phyloP scores from a whole-genome alignment of 805 yeast genomes.

The Candida hungchunana region DNA sequence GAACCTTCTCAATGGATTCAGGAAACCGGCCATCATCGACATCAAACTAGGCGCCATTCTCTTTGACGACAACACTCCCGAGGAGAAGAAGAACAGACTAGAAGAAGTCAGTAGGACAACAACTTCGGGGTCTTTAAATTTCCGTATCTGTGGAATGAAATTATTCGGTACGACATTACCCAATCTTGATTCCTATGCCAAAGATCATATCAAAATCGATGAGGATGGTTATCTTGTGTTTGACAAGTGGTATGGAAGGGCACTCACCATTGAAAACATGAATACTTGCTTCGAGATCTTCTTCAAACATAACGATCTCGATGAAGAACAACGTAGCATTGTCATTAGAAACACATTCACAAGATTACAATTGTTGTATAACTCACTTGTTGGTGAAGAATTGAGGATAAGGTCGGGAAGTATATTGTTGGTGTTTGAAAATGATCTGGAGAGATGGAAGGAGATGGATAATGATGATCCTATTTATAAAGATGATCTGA shows the following conservation, averaged over 20 bases:
- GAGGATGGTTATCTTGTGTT: slow-evolving; percentile 44
- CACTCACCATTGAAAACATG: slow-evolving; percentile 41
- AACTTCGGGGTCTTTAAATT: slow-evolving; percentile 73
- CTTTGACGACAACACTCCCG: slow-evolving; percentile 56
- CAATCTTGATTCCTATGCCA: slow-evolving; percentile 10
- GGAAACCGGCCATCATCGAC: slow-evolving; percentile 71
- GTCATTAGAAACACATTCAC: slow-evolving; percentile 44
- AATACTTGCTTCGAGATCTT: slow-evolving; percentile 40
- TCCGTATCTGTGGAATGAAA: slow-evolving; percentile 89
- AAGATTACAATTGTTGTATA: slow-evolving; percentile 63
- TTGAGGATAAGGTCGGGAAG: slow-evolving; percentile 69
- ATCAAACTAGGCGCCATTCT: slow-evolving; percentile 73
- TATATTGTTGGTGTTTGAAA: slow-evolving; percentile 69
- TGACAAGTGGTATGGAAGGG: slow-evolving; percentile 71
- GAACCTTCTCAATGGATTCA: slow-evolving; percentile 60
- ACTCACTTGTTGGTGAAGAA: slow-evolving; percentile 59
- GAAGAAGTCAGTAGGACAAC: slow-evolving; percentile 61
- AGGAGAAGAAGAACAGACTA: slow-evolving; percentile 61
- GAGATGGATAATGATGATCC: slow-evolving; percentile 37
- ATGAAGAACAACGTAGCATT: slow-evolving; percentile 29
- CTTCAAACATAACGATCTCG: slow-evolving; percentile 38
- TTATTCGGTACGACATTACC: slow-evolving; percentile 30
- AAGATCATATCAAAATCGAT: slow-evolving; percentile 17
- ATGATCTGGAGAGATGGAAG: slow-evolving; percentile 54
- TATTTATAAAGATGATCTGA: slow-evolving; percentile 30